phyloP scores from a whole-genome alignment of 2,329 filamentous ascomycete genomes.

The Fonsecaea multimorphosa region DNA sequence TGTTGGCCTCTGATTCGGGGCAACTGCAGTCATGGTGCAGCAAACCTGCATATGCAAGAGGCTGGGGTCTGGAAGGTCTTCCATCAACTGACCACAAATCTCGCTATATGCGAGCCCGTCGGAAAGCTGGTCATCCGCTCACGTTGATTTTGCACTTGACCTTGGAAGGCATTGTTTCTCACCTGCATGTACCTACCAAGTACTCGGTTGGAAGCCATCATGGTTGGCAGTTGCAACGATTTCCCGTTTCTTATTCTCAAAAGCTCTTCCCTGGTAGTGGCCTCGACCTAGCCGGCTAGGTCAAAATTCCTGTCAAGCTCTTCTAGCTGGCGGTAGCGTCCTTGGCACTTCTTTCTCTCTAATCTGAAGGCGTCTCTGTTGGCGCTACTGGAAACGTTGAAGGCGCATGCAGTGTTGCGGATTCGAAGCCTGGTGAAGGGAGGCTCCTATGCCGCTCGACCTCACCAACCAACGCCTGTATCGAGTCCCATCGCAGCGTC shows the following conservation, averaged over 20 bases:
- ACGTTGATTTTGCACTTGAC: background rate
- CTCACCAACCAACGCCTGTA: too few relatives aligned
- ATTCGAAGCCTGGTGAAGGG: background rate
- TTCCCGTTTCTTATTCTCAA: background rate
- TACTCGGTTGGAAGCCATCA: background rate
- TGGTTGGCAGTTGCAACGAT: background rate
- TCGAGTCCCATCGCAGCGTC: background rate
- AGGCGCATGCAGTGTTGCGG: background rate
- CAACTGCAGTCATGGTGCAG: background rate
- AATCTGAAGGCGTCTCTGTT: background rate
- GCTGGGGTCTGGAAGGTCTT: background rate
- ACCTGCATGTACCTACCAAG: background rate
- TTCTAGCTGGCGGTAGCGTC: background rate
- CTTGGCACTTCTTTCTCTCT: background rate
- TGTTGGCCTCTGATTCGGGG: conserved; percentile 1
- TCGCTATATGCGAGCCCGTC: background rate
- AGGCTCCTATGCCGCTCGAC: background rate
- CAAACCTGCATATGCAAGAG: conserved; percentile 6
- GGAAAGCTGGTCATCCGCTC: background rate
- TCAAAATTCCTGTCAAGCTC: background rate
- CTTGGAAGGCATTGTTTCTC: background rate
- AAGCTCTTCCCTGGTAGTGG: background rate
- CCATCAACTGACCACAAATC: background rate
- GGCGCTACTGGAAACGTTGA: background rate
- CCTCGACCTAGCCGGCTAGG: background rate